phyloP scores from a whole-genome alignment of 768 basidiomycete species.

The Termitomyces sp. region DNA sequence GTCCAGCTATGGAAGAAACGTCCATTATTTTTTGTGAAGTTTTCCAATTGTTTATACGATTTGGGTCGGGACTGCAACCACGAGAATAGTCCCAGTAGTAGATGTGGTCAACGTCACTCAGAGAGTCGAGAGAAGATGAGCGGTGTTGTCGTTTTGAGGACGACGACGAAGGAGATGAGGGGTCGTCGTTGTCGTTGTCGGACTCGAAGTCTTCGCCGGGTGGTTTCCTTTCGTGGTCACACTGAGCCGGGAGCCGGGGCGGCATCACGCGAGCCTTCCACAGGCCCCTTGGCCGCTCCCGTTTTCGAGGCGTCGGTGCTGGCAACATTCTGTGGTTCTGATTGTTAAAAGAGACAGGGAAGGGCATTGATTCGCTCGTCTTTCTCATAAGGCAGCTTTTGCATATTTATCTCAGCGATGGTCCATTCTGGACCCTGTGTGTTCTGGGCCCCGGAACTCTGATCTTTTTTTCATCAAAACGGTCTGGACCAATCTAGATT shows the following conservation, averaged over 20 bases:
- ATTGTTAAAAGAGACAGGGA: slow-evolving; percentile 19
- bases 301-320: slow-evolving; percentile 15
- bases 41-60: slow-evolving; percentile 24
- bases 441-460: slow-evolving; percentile 9
- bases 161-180: slow-evolving; percentile 7
- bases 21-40: slow-evolving; percentile 33
- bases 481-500: slow-evolving; percentile 13
- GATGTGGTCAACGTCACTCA: slow-evolving; percentile 16
- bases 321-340: slow-evolving; percentile 12
- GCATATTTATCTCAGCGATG: slow-evolving; percentile 17
- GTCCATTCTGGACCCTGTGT: slow-evolving; percentile 15
- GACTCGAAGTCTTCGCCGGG: slow-evolving; percentile 5
- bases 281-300: slow-evolving; percentile 32
- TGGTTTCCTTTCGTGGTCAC: slow-evolving; percentile 17
- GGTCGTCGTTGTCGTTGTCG: slow-evolving; percentile 18
- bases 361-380: slow-evolving; percentile 19
- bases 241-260: slow-evolving; percentile 19
- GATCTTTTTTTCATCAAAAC: slow-evolving; percentile 4
- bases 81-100: slow-evolving; percentile 32
- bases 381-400: slow-evolving; percentile 9
- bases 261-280: slow-evolving; percentile 39
- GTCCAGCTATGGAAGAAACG: slow-evolving; percentile 28
- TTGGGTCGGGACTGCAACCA: slow-evolving; percentile 16
- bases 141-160: slow-evolving; percentile 8
- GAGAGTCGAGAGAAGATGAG: slow-evolving; percentile 10